Base-by-base conservation (phyloP, 2,329 filamentous ascomycete species). In the Alternaria rosae region DNA sequence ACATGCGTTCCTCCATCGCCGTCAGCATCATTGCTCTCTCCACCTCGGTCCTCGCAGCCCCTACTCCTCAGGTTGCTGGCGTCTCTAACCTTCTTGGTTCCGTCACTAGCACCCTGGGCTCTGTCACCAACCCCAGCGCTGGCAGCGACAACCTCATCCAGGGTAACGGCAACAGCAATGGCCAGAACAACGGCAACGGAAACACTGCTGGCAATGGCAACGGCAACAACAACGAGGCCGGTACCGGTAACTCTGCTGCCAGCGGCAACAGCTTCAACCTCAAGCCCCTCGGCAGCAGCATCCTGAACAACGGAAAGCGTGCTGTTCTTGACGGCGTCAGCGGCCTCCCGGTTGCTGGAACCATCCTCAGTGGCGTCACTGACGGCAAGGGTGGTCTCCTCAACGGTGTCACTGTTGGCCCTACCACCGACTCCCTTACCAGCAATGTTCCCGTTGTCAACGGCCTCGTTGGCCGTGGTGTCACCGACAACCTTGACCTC, bases 31-130 rank as follows among this genome's bases (percentile, higher is more conserved):
- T 66, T 44, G 62, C 64, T 26, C 56, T 71, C 50, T 60, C 64
- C 21, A 60, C 67, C 26, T 62, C 67, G 23, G 66, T 69, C 17
- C 41, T 66, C n/a, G 52, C 66, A 13, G 69, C 69, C 4, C 69
- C 69, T 25, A 62, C 59, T 23, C 66, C 66, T 10, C 60, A 67
- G 41, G 23, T 65, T 21, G 47, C 47, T 38, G 47, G 20, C 23
- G 20, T 51, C 47, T n/a, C 30, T 15, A 21, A 21, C 13, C 20
- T 38, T 21, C 20, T 51, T 51, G 47, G 28, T 51, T 35, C 42
- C 21, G 30, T 45, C 6, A 53, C 30, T 23, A 65, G 53, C 52
- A 53, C 65, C 44, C 21, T 66, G 13, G 62, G 61, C 17, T 65
- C 67, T 6, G 32, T 65, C 30, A 65, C 64, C 43, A 58, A 59